These are phyloP conservation scores for Silene vulgaris DNA, from an alignment of 179 eudicot species.

Conservation along the genomic window DNA sequence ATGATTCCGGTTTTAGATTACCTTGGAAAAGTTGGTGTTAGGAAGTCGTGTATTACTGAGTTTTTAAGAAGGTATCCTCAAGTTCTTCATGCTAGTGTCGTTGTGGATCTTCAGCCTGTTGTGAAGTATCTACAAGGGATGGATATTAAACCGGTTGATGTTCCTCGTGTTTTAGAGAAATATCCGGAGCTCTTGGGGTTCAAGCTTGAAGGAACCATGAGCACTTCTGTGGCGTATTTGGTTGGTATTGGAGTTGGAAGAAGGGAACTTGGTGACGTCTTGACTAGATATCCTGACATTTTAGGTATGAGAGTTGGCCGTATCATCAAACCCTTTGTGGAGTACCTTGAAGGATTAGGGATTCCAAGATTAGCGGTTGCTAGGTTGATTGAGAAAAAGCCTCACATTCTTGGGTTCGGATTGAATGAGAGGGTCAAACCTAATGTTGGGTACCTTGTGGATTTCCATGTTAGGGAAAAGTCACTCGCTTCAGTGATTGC, in stretches of 20 bases:
- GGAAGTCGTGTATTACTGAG: constrained; percentile 66
- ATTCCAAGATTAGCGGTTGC: constrained; percentile 69
- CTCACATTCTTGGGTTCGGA: constrained; percentile 81
- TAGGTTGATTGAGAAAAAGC: constrained; percentile 72
- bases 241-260: constrained; percentile 88
- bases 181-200: constrained; percentile 91
- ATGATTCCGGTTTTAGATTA: constrained; percentile 96
- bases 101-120: constrained; percentile 88
- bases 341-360: constrained; percentile 72
- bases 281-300: constrained; percentile 76
- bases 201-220: constrained; percentile 98
- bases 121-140: constrained; percentile 83
- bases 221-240: constrained; percentile 93
- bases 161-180: constrained; percentile 74
- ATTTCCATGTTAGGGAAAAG: constrained; percentile 52
- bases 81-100: constrained; percentile 91
- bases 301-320: constrained; percentile 92
- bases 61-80: constrained; percentile 80
- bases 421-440: constrained; percentile 63
- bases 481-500: constrained; percentile 69
- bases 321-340: constrained; percentile 83
- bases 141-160: constrained; percentile 64
- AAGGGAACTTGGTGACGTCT: constrained; percentile 71
- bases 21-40: constrained; percentile 82
- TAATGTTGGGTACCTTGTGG: constrained; percentile 55